Base-by-base conservation (phyloP, 768 basidiomycete species). In the Mrakia gelida region DNA sequence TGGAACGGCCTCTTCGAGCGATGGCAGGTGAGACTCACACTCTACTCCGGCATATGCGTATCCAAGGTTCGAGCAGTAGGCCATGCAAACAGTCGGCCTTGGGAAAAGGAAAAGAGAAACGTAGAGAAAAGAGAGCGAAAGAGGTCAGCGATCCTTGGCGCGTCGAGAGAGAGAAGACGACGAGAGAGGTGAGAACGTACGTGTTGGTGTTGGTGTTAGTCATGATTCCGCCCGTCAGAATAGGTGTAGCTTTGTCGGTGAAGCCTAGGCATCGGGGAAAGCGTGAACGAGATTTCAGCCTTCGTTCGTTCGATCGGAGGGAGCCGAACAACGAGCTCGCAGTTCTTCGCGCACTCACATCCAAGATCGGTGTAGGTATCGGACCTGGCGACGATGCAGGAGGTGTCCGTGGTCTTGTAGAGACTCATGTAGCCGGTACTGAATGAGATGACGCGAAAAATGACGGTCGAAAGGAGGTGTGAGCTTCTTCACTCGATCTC, bases 401-500 rank as follows among this genome's bases (percentile, higher is more conserved):
- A 52, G 15, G 65, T 78, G 38, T 78, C 73, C n/a, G 72, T 74
- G 16, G 63, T 56, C 52, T 70, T 62, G 56, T 63, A 78, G n/a
- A 78, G 38, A 7, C 21, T 61, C 34, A 78, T 16, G 23, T 65
- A 67, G 77, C 52, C 54, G 8, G 65, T 43, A 0, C 77, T 78
- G 65, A 16, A 49, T 16, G 11, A 0, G 28, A 59, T 28, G 32
- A 28, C 32, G 45, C 15, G 68, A 56, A n/a, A 8, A 43, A 28
- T 11, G 21, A 15, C 5, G 49, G 28, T n/a, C n/a, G 41, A 28
- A 21, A 75, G 38, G 34, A 45, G 41, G 21, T 7, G 26, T 15
- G 21, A 68, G 38, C 32, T 63, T 32, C 30, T 11, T 16, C 28
- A 6, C 21, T 21, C 18, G 1, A 16, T 5, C 16, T 38, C 30